Percentiles rank a stretch among this genome's conserved stretches.
These are phyloP conservation scores for Phaeotremella fagi DNA, from an alignment of 768 basidiomycete species.

Conservation along the genomic window DNA sequence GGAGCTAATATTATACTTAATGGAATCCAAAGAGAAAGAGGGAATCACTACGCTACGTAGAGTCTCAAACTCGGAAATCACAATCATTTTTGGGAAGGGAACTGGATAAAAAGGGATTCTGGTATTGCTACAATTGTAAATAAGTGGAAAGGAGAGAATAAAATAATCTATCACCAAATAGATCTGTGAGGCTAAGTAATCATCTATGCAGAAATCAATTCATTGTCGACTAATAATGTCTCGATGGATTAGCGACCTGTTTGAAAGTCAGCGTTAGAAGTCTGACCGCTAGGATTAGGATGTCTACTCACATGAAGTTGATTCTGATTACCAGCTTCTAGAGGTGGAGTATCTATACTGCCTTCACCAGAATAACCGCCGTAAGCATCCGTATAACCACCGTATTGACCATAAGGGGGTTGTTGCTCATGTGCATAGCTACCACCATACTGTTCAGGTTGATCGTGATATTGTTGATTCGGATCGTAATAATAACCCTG, in stretches of 20 bases:
- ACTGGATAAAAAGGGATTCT: no score
- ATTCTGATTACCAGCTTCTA: constrained; percentile 29
- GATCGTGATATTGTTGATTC: constrained; percentile 31
- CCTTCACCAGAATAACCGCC: constrained; percentile 28
- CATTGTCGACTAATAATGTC: no score
- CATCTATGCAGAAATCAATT: no score
- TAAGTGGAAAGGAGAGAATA: no score
- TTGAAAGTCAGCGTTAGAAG: constrained; percentile 5
- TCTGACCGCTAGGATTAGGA: background rate
- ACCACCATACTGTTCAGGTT: background rate
- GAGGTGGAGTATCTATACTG: constrained; percentile 28
- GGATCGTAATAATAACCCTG: constrained; percentile 40
- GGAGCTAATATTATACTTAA: no score
- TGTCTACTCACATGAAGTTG: constrained; percentile 34
- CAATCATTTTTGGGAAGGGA: no score
- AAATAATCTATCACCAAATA: no score
- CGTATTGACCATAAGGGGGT: background rate
- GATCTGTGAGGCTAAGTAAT: no score
- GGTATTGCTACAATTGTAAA: no score
- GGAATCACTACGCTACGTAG: no score
- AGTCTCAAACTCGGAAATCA: no score
- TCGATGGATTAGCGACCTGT: constrained; percentile 33
- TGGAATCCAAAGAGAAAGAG: no score
- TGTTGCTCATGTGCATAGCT: background rate
- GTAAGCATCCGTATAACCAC: constrained; percentile 22